A percentile compares a stretch with the other conserved stretches of the same genome.
Evolutionary conservation across 1,139 yeast species (phyloP).

Genomic region (Hanseniaspora gamundiae): DNA sequence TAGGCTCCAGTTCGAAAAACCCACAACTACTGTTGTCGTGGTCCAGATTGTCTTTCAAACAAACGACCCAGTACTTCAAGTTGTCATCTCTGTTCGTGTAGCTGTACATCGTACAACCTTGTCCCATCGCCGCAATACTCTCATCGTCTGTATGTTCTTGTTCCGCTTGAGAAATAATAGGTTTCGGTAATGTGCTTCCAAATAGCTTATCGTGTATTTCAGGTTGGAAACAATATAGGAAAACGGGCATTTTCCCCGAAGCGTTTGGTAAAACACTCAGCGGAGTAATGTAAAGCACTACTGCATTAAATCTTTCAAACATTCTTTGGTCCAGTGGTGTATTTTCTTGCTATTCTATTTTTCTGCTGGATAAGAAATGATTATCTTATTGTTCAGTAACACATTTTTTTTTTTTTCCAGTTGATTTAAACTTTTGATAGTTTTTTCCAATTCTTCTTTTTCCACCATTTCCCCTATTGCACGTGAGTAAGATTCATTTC

Average conservation of each 20-base stretch:
- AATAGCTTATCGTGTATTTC: background rate
- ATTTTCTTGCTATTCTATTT: background rate
- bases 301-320: background rate
- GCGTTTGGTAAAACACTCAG: background rate
- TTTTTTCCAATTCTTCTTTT: no score
- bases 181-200: background rate
- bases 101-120: background rate
- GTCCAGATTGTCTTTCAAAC: background rate
- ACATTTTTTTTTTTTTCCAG: no score
- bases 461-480: no score
- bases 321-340: background rate
- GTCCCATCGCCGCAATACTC: background rate
- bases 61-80: background rate
- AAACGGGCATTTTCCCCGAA: background rate
- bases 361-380: no score
- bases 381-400: no score
- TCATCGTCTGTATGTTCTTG: background rate
- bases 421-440: no score
- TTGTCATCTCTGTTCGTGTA: background rate
- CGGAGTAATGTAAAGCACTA: slow-evolving; percentile 1
- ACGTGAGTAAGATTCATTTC: no score
- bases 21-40: background rate
- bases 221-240: background rate
- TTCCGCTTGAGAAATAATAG: background rate
- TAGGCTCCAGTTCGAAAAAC: background rate